Base-by-base conservation (phyloP, 805 yeast species). In the Kregervanrija pseudodelftensis region DNA sequence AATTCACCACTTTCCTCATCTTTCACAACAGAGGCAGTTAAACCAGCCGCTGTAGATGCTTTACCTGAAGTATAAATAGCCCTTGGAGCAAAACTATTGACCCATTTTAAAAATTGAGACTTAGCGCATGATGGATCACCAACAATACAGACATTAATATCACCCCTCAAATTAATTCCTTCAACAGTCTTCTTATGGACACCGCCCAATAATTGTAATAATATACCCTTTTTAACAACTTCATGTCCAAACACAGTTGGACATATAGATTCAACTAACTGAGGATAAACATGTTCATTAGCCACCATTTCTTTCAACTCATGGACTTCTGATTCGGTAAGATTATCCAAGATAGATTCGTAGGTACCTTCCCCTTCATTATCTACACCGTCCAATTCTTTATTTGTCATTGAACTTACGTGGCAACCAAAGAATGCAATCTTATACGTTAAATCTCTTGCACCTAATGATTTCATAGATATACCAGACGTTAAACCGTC, bases 71-170 rank as follows among this genome's bases (percentile, higher is more conserved):
- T 93, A 59, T 93, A 91, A 32, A 91, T 90, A 2, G 98, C 86
- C 57, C 99, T 77, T 30, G 98, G 98, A 14, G 95, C 78, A 63
- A 91, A 88, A 1, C 85, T 79, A 55, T 89, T 83, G 11, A 93
- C 95, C 63, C 93, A 93, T 65, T 93, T 93, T 61, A 91, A 71
- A 60, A 91, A 91, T 64, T 91, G 99, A 1, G 97, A 90, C 64
- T 91, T 91, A 32, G 98, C 87, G 10, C 98, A 91, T 2, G 97
- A 89, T 3, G 99, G 99, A 63, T 91, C 99, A 40, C 99, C 99
- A 42, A 91, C 98, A 51, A 91, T 76, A 71, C 99, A 91, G 37
- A 91, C 83, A 61, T 91, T 91, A 59, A 91, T 91, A 62, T 91
- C 99, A 55, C 99, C 99, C 73, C 99, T 81, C 50, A 91, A 73